Conservation (phyloP, 2,329 filamentous ascomycete genomes). For the Xylaria multiplex region DNA sequence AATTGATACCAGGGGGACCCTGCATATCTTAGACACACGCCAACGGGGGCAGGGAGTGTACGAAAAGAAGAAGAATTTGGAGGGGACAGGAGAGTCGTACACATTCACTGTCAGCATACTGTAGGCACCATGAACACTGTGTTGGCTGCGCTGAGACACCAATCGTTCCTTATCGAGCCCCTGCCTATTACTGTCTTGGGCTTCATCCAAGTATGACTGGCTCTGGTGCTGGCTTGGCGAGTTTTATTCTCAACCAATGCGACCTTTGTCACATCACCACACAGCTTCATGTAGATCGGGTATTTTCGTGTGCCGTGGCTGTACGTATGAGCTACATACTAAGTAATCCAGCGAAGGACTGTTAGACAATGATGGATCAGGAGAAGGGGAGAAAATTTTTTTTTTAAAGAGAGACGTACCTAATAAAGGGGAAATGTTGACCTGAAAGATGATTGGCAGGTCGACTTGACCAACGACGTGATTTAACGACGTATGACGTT, state of each 20-base stretch:
- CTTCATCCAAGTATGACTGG: conserved; percentile 20
- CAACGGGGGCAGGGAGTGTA: background rate
- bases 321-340: conserved; percentile 5
- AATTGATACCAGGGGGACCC: conserved; percentile 18
- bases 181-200: conserved; percentile 14
- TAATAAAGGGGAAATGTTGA: background rate
- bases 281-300: background rate
- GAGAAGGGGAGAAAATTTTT: background rate
- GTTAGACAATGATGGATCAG: background rate
- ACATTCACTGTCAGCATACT: conserved; percentile 23
- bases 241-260: conserved; percentile 20
- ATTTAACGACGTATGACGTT: conserved; percentile 14
- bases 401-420: background rate
- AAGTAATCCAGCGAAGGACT: conserved; percentile 1
- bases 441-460: conserved; percentile 9
- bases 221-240: conserved; percentile 5
- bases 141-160: conserved; percentile 29
- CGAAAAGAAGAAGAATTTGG: background rate
- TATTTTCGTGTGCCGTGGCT: conserved; percentile 13
- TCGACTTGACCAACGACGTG: background rate
- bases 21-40: conserved; percentile 21
- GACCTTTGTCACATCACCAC: conserved; percentile 8
- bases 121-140: conserved; percentile 28
- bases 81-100: background rate
- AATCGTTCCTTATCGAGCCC: conserved; percentile 23